Evolutionary conservation across 73 alveolate species (phyloP).

Genomic region (Stentor coeruleus): DNA sequence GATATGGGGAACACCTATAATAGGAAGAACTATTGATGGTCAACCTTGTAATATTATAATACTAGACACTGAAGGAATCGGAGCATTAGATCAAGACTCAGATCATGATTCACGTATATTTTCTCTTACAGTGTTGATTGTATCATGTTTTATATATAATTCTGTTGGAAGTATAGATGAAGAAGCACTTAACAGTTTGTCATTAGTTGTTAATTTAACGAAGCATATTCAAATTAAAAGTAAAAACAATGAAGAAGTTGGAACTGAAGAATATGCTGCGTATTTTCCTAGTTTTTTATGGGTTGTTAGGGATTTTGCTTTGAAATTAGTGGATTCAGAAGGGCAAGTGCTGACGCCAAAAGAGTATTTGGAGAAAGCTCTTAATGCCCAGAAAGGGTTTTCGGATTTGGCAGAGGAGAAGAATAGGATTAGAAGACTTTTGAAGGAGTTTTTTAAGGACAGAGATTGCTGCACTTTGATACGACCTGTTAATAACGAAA

Average conservation of each 20-base stretch:
- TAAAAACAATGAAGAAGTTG: constrained; percentile 39
- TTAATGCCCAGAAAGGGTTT: constrained; percentile 52
- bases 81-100: constrained; percentile 87
- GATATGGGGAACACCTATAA: constrained; percentile 98
- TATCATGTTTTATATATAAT: constrained; percentile 83
- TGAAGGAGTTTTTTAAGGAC: constrained; percentile 66
- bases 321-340: constrained; percentile 69
- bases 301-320: constrained; percentile 97
- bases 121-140: constrained; percentile 80
- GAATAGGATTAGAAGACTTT: constrained; percentile 64
- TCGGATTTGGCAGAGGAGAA: constrained; percentile 68
- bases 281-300: constrained; percentile 95
- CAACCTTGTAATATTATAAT: constrained; percentile 40
- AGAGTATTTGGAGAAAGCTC: constrained; percentile 94
- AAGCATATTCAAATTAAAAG: constrained; percentile 78
- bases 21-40: constrained; percentile 47
- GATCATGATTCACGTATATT: constrained; percentile 88
- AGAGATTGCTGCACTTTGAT: constrained; percentile 93
- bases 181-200: constrained; percentile 54
- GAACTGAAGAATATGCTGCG: constrained; percentile 35
- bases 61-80: constrained; percentile 97
- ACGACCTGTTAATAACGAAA: constrained; percentile 95
- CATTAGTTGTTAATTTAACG: constrained; percentile 87
- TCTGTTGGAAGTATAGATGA: constrained; percentile 96
- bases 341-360: constrained; percentile 55